These are phyloP conservation scores for Abrus pulchellus DNA, from an alignment of 306 rosid species.

Conservation along the genomic window DNA sequence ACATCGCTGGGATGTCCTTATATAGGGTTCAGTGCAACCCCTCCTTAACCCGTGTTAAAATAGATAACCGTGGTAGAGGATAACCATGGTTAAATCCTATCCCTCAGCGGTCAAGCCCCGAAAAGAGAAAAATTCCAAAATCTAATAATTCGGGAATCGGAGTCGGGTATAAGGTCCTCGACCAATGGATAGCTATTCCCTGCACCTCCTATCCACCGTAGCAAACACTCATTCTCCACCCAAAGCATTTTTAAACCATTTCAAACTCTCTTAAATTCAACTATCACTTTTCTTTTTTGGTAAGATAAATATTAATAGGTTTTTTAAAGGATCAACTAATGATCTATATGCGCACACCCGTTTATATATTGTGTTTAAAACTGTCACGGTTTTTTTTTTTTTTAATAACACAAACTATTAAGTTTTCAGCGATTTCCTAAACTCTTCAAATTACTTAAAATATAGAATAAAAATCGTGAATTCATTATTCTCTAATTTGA, in stretches of 20 bases:
- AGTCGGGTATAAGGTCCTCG: neutral
- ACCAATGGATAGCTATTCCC: neutral
- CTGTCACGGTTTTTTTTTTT: too few relatives aligned
- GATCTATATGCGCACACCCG: too few relatives aligned
- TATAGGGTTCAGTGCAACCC: slow-evolving; percentile 54
- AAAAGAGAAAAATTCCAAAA: slow-evolving; percentile 36
- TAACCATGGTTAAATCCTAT: slow-evolving; percentile 62
- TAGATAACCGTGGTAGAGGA: slow-evolving; percentile 11
- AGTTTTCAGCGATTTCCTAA: too few relatives aligned
- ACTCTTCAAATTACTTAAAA: too few relatives aligned
- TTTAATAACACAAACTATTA: too few relatives aligned
- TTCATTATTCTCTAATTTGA: too few relatives aligned
- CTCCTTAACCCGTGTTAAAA: slow-evolving; percentile 47
- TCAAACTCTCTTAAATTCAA: too few relatives aligned
- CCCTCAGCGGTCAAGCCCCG: slow-evolving; percentile 38
- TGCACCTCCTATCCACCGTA: slow-evolving; percentile 34
- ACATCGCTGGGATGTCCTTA: neutral
- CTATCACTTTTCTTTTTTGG: too few relatives aligned
- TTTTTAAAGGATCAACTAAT: too few relatives aligned
- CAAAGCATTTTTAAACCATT: neutral
- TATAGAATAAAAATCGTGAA: too few relatives aligned
- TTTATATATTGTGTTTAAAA: too few relatives aligned
- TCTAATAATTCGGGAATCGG: slow-evolving; percentile 1
- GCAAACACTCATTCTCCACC: neutral
- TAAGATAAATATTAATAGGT: too few relatives aligned